Conservation (phyloP, 345 rosid genomes). For the Tarenaya hassleriana region DNA sequence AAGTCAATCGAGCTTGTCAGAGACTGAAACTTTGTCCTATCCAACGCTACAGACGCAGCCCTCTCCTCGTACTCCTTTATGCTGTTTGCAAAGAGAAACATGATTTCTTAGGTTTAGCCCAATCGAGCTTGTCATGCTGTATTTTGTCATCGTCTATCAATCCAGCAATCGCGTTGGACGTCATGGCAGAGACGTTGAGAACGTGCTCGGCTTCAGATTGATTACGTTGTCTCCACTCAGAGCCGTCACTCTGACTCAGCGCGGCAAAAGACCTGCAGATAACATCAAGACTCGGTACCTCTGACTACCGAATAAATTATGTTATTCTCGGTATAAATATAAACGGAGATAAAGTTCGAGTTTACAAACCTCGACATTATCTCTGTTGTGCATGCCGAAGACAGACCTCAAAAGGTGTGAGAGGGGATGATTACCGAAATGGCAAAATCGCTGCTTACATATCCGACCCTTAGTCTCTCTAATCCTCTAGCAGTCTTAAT, state of each 20-base stretch:
- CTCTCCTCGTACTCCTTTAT: conserved; percentile 72
- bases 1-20: conserved; percentile 49
- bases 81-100: conserved; percentile 23
- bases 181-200: conserved; percentile 78
- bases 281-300: too few relatives aligned
- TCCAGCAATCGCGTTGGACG: conserved; percentile 80
- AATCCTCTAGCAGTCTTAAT: conserved; percentile 53
- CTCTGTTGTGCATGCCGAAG: conserved; percentile 93
- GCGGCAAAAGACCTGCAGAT: conserved; percentile 82
- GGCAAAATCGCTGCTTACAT: conserved; percentile 95
- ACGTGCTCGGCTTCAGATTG: conserved; percentile 92
- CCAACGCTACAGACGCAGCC: conserved; percentile 64
- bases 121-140: too few relatives aligned
- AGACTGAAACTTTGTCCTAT: conserved; percentile 48
- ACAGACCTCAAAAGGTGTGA: conserved; percentile 99
- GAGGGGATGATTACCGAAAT: conserved; percentile 95
- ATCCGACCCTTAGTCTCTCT: conserved; percentile 81
- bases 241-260: conserved; percentile 84
- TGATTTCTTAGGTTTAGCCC: too few relatives aligned
- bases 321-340: too few relatives aligned
- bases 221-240: conserved; percentile 93
- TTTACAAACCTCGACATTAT: conserved; percentile 69
- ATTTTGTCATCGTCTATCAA: conserved; percentile 76
- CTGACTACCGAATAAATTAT: too few relatives aligned
- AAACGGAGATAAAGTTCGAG: neutral